Evolutionary conservation across 75 land plant species (phyloP).

Genomic region (Selaginella moellendorffii): DNA sequence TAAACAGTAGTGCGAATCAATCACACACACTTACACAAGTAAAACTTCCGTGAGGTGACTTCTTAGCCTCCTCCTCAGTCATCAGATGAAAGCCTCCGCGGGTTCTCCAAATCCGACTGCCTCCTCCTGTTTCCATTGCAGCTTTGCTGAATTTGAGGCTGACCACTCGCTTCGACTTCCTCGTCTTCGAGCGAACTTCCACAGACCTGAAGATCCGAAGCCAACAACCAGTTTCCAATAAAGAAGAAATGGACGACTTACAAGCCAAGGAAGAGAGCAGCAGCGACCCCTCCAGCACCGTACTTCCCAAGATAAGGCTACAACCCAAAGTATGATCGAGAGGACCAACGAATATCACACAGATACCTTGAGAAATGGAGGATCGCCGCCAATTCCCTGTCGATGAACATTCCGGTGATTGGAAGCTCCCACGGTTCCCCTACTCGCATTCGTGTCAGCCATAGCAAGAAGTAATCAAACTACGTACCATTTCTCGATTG

Average conservation of each 20-base stretch:
- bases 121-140: neutral
- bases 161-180: neutral
- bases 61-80: slow-evolving; percentile 26
- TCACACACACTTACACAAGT: slow-evolving; percentile 21
- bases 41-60: slow-evolving; percentile 60
- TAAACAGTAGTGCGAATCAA: too few relatives aligned
- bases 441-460: slow-evolving; percentile 8
- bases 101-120: slow-evolving; percentile 3
- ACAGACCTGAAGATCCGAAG: neutral
- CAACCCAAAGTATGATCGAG: slow-evolving; percentile 7
- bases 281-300: slow-evolving; percentile 62
- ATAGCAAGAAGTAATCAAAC: neutral
- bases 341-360: neutral
- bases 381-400: slow-evolving; percentile 39
- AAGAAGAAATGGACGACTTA: slow-evolving; percentile 11
- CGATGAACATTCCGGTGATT: slow-evolving; percentile 27
- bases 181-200: neutral
- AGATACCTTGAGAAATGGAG: slow-evolving; percentile 53
- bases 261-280: slow-evolving; percentile 59
- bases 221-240: neutral
- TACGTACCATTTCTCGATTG: slow-evolving; percentile 51
- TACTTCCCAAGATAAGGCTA: slow-evolving; percentile 84
- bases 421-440: slow-evolving; percentile 88
- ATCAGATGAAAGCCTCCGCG: slow-evolving; percentile 36
- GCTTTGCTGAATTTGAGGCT: neutral